Evolutionary conservation across 2,329 filamentous ascomycete genomes (phyloP).

Genomic region (Zelopaecilomyces penicillatus): DNA sequence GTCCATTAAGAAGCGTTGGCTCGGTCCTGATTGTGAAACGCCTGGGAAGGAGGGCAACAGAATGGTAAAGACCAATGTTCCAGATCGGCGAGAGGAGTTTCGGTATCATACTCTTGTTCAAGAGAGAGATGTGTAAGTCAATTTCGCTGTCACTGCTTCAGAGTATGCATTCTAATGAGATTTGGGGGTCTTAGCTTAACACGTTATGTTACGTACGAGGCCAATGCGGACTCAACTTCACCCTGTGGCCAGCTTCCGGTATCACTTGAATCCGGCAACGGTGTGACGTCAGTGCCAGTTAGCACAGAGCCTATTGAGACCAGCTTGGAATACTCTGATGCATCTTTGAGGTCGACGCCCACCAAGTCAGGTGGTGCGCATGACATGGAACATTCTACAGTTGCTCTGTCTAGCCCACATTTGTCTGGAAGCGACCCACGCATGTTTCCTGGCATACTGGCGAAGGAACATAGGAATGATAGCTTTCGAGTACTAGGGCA

Average conservation of each 20-base stretch:
- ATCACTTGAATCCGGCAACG: constrained; percentile 1
- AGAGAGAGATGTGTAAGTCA: constrained; percentile 72
- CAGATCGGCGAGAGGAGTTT: constrained; percentile 84
- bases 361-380: too few species aligned
- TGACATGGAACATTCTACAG: constrained; percentile 29
- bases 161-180: constrained; percentile 3
- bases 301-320: background rate
- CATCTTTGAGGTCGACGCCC: background rate
- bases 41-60: constrained; percentile 80
- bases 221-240: background rate
- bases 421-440: constrained; percentile 54
- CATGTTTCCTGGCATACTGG: constrained; percentile 64
- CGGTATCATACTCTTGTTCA: constrained; percentile 77
- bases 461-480: constrained; percentile 36
- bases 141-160: background rate
- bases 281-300: background rate
- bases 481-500: too few species aligned
- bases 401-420: constrained; percentile 35
- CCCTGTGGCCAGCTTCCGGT: constrained; percentile 13
- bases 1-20: constrained; percentile 82
- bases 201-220: constrained; percentile 32
- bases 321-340: background rate
- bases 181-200: constrained; percentile 26
- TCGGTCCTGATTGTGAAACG: constrained; percentile 68
- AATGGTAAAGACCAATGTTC: constrained; percentile 94